Evolutionary conservation across 768 basidiomycete species (phyloP).

Genomic region (Antrodiella citrinella): DNA sequence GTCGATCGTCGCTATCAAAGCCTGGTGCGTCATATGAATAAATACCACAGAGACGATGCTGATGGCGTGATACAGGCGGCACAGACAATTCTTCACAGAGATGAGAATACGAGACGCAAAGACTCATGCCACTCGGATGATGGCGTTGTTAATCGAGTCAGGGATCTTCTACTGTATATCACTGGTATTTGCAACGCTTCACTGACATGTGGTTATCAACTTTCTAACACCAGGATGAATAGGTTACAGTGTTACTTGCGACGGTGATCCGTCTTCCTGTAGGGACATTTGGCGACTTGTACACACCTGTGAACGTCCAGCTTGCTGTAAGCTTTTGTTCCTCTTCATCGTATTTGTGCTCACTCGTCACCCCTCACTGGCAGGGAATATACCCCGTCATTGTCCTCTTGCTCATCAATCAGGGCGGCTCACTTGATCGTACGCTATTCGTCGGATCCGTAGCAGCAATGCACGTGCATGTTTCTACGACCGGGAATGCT

Average conservation of each 20-base stretch:
- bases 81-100: not conserved
- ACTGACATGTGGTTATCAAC: not conserved
- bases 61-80: not conserved
- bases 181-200: not conserved
- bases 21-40: not conserved
- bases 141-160: conserved; percentile 3
- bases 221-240: not conserved
- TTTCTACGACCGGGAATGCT: not conserved
- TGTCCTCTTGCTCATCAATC: conserved; percentile 1
- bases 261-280: not conserved
- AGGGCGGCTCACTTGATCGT: not conserved
- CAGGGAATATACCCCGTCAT: conserved; percentile 4
- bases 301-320: conserved; percentile 3
- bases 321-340: conserved; percentile 1
- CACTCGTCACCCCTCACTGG: not conserved
- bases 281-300: conserved; percentile 4
- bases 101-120: not conserved
- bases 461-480: not conserved
- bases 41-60: too few relatives aligned
- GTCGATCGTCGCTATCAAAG: not conserved
- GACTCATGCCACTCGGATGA: not conserved
- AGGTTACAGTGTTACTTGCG: not conserved
- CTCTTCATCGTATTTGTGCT: not conserved
- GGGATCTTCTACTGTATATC: conserved; percentile 4
- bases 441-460: not conserved